These are phyloP conservation scores for Lizanozyma gosingica DNA, from an alignment of 1,139 yeast genomes.

Conservation along the genomic window DNA sequence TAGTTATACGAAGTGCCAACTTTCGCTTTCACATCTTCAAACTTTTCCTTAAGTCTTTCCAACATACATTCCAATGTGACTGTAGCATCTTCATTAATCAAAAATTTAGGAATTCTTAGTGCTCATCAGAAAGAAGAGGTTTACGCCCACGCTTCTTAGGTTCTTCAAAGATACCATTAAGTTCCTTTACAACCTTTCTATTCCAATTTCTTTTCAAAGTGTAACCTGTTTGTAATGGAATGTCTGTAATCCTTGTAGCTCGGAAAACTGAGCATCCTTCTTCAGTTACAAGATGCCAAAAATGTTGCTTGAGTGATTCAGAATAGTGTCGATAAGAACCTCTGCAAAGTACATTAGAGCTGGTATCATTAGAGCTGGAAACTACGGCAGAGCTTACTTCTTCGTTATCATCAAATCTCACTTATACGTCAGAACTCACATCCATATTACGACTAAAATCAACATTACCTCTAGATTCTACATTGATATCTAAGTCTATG, in stretches of 20 bases:
- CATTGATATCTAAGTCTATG: background rate
- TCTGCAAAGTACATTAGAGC: background rate
- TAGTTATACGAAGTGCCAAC: background rate
- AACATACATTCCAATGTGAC: slow-evolving; percentile 1
- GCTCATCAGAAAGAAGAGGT: slow-evolving; percentile 1
- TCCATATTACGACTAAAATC: background rate
- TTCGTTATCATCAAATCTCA: background rate
- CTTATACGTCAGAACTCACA: too few species aligned
- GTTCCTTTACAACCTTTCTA: background rate
- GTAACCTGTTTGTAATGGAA: slow-evolving; percentile 1
- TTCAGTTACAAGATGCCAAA: slow-evolving; percentile 1
- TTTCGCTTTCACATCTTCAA: background rate
- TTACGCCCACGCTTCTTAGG: slow-evolving; percentile 1
- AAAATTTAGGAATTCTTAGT: background rate
- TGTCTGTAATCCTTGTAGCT: background rate
- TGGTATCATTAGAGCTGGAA: background rate
- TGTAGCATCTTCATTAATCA: background rate
- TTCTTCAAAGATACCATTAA: background rate
- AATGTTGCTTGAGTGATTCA: background rate
- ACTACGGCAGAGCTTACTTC: background rate
- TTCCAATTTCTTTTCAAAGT: slow-evolving; percentile 1
- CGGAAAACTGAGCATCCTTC: background rate
- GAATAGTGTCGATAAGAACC: background rate
- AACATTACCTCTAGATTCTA: background rate
- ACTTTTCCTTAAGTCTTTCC: background rate